These are phyloP conservation scores for Mrakiaceae sp. DNA, from an alignment of 1,284 basidiomycete species.

Conservation along the genomic window DNA sequence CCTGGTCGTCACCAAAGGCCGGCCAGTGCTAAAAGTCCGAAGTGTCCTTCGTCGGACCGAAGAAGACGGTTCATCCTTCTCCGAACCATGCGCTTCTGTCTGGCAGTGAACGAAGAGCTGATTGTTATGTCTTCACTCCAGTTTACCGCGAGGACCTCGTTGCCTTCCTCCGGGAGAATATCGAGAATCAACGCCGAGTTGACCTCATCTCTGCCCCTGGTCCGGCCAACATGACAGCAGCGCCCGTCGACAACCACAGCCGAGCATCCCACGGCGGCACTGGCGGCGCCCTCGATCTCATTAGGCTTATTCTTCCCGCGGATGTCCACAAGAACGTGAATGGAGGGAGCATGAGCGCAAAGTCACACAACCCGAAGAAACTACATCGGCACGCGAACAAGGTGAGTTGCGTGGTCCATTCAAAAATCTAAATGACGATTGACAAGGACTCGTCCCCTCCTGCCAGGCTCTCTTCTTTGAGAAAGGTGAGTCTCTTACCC, in stretches of 20 bases:
- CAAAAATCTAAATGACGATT: not conserved
- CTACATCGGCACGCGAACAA: constrained; percentile 32
- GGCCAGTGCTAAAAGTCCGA: constrained; percentile 31
- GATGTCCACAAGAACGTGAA: constrained; percentile 22
- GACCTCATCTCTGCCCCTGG: constrained; percentile 27
- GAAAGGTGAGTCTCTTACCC: constrained; percentile 19
- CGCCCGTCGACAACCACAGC: constrained; percentile 14
- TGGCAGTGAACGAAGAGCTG: no score
- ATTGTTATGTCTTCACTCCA: constrained; percentile 8
- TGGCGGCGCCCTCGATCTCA: constrained; percentile 24
- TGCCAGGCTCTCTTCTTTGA: constrained; percentile 30
- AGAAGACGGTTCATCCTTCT: constrained; percentile 28
- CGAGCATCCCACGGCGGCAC: not conserved
- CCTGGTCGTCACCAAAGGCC: constrained; percentile 31
- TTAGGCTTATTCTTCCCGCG: constrained; percentile 31
- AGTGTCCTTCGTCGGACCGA: constrained; percentile 27
- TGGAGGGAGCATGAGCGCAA: constrained; percentile 22
- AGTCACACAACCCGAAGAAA: constrained; percentile 24
- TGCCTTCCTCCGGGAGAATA: constrained; percentile 27
- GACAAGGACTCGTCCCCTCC: not conserved
- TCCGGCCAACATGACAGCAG: constrained; percentile 18
- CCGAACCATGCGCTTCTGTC: not conserved
- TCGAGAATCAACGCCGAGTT: constrained; percentile 33
- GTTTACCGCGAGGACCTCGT: constrained; percentile 31
- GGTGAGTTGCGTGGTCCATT: constrained; percentile 18